Evolutionary conservation across 1,284 basidiomycete species (phyloP), one percentile per base, ranked within the genome.

Genomic region (Tilletia setariae): DNA sequence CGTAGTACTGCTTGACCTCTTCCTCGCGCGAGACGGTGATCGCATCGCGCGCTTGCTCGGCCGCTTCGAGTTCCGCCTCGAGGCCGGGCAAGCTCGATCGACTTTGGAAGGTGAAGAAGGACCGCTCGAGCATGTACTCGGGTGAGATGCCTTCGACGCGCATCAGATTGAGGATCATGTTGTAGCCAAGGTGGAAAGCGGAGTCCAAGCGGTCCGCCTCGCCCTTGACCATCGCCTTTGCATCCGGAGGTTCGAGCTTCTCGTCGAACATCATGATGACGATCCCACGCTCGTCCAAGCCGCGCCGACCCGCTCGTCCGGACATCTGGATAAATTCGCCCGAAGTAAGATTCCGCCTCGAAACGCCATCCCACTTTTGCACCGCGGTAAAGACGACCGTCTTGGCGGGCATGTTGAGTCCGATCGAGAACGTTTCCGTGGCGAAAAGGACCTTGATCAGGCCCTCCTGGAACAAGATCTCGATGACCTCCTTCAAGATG

Each of bases 231-330:
- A 99, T 98, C 67, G 87, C 88, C 86, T 97, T 98, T 61, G 96
- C 95, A 0, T 90, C 88, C 1, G 88, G 84, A 0, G 96, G 94
- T 80, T 98, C 96, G 64, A 99, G 86, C 85, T 96, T 97, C 85
- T 97, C 94, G 84, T 98, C 95, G 82, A 91, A 93, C 96, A 99
- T 98, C 93, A 99, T 93, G 80, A 99, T 98, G 72, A 99, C 96
- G 67, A 99, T 94, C 72, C 96, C 96, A n/a, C 96, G 89, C 74
- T 98, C 95, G 82, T 99, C 96, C 68, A 98, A 85, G 59, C 96
- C 96, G 85, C 96, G 90, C 81, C 96, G 90, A 77, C 96, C 96
- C 3, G 96, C 96, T 74, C 96, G 91, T 67, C 96, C 96, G 0
- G 94, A 95, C 96, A 99, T 99, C 82, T 98, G 85, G 91, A 82